Evolutionary conservation across 2,329 filamentous ascomycete genomes (phyloP).

Genomic region (Mycosphaerella sp.): DNA sequence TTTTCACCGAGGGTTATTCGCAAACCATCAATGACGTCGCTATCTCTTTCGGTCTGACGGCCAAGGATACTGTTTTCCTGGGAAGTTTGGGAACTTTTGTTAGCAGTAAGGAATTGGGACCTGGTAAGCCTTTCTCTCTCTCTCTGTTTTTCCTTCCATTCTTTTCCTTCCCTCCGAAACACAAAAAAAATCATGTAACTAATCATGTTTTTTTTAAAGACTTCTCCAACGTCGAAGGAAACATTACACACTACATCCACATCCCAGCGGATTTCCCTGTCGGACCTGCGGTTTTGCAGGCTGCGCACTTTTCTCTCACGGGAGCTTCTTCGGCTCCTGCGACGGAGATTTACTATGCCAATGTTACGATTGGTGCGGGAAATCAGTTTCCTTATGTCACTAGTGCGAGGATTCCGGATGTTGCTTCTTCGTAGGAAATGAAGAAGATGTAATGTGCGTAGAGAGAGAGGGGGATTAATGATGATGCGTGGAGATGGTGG

Average conservation of each 20-base stretch:
- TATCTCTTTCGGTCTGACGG: slow-evolving; percentile 38
- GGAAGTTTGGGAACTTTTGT: slow-evolving; percentile 13
- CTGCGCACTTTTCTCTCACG: slow-evolving; percentile 18
- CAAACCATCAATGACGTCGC: slow-evolving; percentile 43
- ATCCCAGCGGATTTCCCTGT: slow-evolving; percentile 15
- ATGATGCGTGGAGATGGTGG: too few species aligned
- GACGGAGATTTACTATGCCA: slow-evolving; percentile 14
- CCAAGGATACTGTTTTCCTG: slow-evolving; percentile 1
- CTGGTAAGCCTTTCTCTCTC: slow-evolving; percentile 9
- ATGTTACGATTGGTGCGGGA: slow-evolving; percentile 20
- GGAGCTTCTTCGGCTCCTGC: slow-evolving; percentile 11
- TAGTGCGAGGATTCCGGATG: slow-evolving; percentile 3
- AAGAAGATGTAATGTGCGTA: too few species aligned
- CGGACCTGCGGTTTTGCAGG: slow-evolving; percentile 12
- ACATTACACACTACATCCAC: slow-evolving; percentile 22
- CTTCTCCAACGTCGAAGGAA: slow-evolving; percentile 14
- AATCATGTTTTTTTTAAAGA: not conserved
- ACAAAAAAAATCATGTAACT: too few species aligned
- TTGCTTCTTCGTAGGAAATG: too few species aligned
- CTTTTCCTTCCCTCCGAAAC: too few species aligned
- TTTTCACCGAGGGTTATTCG: slow-evolving; percentile 42
- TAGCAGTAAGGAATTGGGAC: slow-evolving; percentile 15
- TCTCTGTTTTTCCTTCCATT: not conserved
- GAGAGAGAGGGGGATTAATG: too few species aligned
- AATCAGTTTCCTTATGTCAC: slow-evolving; percentile 14